phyloP scores from a whole-genome alignment of 2,329 filamentous ascomycete genomes.

The Claviceps sorghi region DNA sequence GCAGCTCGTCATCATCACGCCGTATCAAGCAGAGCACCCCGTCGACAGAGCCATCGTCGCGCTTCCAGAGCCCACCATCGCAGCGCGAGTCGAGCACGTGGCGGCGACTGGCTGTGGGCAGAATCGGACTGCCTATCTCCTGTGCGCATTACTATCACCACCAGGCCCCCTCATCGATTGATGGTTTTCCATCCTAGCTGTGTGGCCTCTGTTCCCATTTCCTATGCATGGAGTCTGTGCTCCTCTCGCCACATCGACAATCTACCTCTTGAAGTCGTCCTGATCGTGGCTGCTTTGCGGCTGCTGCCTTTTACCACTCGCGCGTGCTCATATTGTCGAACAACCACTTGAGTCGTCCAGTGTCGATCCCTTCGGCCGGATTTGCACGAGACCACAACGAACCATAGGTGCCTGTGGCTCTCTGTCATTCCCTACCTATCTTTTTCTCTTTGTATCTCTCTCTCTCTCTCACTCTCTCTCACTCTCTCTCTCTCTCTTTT shows the following conservation, averaged over 20 bases:
- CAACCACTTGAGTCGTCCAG: background rate
- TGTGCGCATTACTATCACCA: background rate
- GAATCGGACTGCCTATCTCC: background rate
- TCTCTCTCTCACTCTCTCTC: background rate
- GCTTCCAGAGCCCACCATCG: background rate
- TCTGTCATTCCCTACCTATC: background rate
- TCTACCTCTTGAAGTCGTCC: background rate
- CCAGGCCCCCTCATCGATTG: background rate
- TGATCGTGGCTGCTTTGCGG: background rate
- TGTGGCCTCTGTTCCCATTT: background rate
- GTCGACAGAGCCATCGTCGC: background rate
- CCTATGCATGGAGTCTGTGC: constrained; percentile 1
- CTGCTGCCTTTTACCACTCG: constrained; percentile 1
- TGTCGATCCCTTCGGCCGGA: background rate
- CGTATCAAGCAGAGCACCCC: background rate
- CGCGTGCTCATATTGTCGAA: background rate
- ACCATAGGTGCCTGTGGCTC: background rate
- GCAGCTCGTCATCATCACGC: background rate
- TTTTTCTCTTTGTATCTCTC: background rate
- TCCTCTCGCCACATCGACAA: constrained; percentile 1
- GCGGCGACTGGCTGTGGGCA: background rate
- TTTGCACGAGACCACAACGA: background rate
- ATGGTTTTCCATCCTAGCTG: background rate
- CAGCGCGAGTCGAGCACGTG: background rate
- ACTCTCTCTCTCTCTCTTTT: background rate